Conservation (phyloP, 345 rosid genomes). For the Citrus inodora region DNA sequence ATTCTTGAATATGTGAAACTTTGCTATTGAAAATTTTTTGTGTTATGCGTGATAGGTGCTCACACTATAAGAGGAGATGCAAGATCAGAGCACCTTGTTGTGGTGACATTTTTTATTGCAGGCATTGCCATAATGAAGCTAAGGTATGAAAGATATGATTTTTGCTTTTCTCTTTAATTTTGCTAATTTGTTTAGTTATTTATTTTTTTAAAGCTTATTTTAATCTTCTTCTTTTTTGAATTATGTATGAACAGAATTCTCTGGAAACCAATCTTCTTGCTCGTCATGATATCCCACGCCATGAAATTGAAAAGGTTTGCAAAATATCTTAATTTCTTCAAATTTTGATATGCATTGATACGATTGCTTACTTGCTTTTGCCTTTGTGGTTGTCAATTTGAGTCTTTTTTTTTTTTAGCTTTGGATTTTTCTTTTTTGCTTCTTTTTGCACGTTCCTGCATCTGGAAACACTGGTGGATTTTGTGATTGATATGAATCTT, state of each 20-base stretch:
- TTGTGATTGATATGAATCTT: not conserved
- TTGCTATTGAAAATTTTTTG: not conserved
- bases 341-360: not conserved
- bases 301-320: constrained; percentile 62
- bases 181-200: not conserved
- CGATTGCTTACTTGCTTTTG: not conserved
- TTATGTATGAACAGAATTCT: constrained; percentile 43
- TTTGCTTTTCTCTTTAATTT: not conserved
- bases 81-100: constrained; percentile 89
- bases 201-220: not conserved
- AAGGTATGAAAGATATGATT: constrained; percentile 40
- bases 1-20: not conserved
- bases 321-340: not conserved
- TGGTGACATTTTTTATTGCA: constrained; percentile 71
- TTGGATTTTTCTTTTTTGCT: not conserved
- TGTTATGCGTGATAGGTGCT: constrained; percentile 41
- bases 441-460: not conserved
- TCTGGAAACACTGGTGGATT: constrained; percentile 7
- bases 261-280: constrained; percentile 43
- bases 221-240: not conserved
- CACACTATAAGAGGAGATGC: constrained; percentile 81
- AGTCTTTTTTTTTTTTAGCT: not conserved
- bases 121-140: constrained; percentile 89
- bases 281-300: constrained; percentile 80
- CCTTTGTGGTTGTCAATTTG: constrained; percentile 11